Percentiles rank a stretch among this genome's conserved stretches.
These are phyloP conservation scores for Metschnikowia sp. DNA, from an alignment of 805 yeast species.

Conservation along the genomic window DNA sequence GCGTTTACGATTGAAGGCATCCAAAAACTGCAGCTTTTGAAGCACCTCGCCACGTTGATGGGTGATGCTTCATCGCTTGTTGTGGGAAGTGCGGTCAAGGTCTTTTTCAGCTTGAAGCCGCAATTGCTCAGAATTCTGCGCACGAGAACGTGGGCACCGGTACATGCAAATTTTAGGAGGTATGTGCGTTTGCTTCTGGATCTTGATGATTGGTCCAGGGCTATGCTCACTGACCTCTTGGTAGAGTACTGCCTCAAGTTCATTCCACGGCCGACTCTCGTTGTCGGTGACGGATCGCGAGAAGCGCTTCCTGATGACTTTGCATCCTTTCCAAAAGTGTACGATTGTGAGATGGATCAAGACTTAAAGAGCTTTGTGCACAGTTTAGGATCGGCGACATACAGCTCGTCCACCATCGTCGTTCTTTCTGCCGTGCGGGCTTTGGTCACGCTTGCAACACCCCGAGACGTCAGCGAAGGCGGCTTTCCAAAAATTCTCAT, in stretches of 20 bases:
- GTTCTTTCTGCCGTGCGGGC: conserved; percentile 59
- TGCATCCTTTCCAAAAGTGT: conserved; percentile 21
- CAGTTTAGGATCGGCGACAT: conserved; percentile 44
- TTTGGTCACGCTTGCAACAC: conserved; percentile 55
- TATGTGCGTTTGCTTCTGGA: conserved; percentile 46
- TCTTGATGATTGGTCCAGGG: conserved; percentile 75
- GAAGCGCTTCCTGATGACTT: conserved; percentile 39
- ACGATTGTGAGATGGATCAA: conserved; percentile 44
- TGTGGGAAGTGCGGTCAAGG: conserved; percentile 61
- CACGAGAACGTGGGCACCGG: conserved; percentile 50
- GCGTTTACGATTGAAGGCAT: conserved; percentile 38
- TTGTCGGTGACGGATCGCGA: conserved; percentile 26
- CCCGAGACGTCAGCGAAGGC: conserved; percentile 45
- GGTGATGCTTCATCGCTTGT: conserved; percentile 68
- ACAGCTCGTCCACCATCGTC: conserved; percentile 56
- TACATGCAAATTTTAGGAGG: conserved; percentile 69
- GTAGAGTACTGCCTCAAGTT: conserved; percentile 63
- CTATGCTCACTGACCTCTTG: conserved; percentile 55
- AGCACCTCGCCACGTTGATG: conserved; percentile 50
- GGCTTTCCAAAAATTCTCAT: conserved; percentile 51
- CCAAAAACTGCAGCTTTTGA: conserved; percentile 47
- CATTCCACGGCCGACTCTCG: conserved; percentile 51
- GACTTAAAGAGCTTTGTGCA: conserved; percentile 58
- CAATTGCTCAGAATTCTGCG: conserved; percentile 6
- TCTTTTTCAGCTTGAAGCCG: conserved; percentile 45